Percentiles rank a stretch among this genome's conserved stretches.
These are phyloP conservation scores for Leccinum longicurvipes DNA, from an alignment of 768 basidiomycete genomes.

Conservation along the genomic window DNA sequence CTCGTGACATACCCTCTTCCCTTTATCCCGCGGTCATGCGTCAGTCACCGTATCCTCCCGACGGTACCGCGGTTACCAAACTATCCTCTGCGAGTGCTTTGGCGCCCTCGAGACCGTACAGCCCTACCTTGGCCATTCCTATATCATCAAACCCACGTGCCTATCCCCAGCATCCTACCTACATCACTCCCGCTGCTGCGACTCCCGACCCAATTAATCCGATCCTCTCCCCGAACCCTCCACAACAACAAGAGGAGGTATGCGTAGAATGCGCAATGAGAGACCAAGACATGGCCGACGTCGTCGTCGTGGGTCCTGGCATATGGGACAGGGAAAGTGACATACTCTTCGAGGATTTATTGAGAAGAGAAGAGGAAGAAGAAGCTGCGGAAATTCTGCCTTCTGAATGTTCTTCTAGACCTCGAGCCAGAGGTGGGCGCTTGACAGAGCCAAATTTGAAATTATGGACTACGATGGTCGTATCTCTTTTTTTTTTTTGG, in stretches of 20 bases:
- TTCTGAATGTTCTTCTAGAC: conserved; percentile 54
- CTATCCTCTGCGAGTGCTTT: conserved; percentile 52
- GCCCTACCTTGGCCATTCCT: conserved; percentile 40
- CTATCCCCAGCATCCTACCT: conserved; percentile 74
- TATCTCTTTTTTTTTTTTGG: neutral
- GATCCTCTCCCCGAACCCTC: conserved; percentile 55
- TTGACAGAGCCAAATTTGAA: conserved; percentile 77
- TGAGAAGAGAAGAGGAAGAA: conserved; percentile 69
- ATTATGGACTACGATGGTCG: conserved; percentile 74
- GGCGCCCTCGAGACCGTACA: conserved; percentile 55
- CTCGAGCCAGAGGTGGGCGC: conserved; percentile 61
- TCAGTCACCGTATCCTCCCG: conserved; percentile 44
- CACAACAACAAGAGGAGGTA: conserved; percentile 66
- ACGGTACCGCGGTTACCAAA: conserved; percentile 32
- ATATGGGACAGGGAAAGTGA: conserved; percentile 94
- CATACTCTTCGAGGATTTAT: conserved; percentile 71
- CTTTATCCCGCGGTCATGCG: conserved; percentile 42
- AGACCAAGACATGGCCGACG: conserved; percentile 96
- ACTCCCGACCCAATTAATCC: conserved; percentile 58
- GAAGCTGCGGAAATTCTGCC: conserved; percentile 46
- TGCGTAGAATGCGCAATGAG: conserved; percentile 99
- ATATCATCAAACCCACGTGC: conserved; percentile 66
- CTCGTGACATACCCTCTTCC: conserved; percentile 29
- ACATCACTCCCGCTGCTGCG: conserved; percentile 54
- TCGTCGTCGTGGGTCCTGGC: conserved; percentile 80